phyloP scores from a whole-genome alignment of 2,329 filamentous ascomycete species.

The Elsinoe australis region DNA sequence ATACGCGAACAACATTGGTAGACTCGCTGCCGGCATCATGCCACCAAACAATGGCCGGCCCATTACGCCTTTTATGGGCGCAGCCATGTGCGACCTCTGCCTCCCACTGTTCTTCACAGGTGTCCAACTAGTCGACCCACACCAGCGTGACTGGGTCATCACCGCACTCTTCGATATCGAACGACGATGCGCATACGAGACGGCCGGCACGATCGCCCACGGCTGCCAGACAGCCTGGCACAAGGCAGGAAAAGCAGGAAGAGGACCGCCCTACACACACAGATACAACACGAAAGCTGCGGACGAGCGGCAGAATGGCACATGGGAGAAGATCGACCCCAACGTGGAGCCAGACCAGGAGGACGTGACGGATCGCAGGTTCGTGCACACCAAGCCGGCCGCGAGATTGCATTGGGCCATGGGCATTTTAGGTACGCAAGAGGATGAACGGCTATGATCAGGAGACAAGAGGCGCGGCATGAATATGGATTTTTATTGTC shows the following conservation, averaged over 20 bases:
- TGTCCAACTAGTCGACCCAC: slow-evolving; percentile 64
- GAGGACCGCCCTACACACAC: slow-evolving; percentile 65
- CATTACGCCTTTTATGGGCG: slow-evolving; percentile 70
- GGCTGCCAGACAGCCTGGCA: slow-evolving; percentile 83
- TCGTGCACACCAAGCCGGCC: slow-evolving; percentile 54
- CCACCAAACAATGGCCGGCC: slow-evolving; percentile 42
- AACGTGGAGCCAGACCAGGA: slow-evolving; percentile 23
- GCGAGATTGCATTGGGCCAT: slow-evolving; percentile 67
- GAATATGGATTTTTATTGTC: background rate
- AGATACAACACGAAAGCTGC: slow-evolving; percentile 24
- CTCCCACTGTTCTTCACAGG: slow-evolving; percentile 82
- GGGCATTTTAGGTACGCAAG: slow-evolving; percentile 69
- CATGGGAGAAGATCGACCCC: slow-evolving; percentile 27
- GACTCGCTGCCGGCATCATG: slow-evolving; percentile 53
- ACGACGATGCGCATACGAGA: slow-evolving; percentile 79
- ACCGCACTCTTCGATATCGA: slow-evolving; percentile 66
- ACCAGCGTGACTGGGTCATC: slow-evolving; percentile 72
- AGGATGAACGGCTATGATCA: slow-evolving; percentile 45
- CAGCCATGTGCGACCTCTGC: slow-evolving; percentile 72
- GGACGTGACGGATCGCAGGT: slow-evolving; percentile 39
- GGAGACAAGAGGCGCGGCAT: background rate
- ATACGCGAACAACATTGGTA: slow-evolving; percentile 28
- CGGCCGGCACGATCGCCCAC: slow-evolving; percentile 68
- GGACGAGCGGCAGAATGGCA: slow-evolving; percentile 29
- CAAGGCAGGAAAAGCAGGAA: slow-evolving; percentile 62